phyloP scores from a whole-genome alignment of 78 protist genomes.

The Polysphondylium violaceum region DNA sequence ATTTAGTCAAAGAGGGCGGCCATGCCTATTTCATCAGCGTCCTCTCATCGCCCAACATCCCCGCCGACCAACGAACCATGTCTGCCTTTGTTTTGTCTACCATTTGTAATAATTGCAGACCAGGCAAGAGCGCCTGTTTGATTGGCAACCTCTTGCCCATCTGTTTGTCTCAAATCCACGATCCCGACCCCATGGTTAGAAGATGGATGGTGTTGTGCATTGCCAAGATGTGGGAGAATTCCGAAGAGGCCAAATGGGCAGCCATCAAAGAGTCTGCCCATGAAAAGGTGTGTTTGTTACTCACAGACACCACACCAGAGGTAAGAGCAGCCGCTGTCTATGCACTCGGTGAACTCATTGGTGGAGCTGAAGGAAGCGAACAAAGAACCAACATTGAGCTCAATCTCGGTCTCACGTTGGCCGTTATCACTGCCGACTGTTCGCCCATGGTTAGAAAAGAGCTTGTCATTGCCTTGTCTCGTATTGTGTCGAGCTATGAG shows the following conservation, averaged over 20 bases:
- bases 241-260: slow-evolving; percentile 84
- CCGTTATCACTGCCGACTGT: slow-evolving; percentile 79
- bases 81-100: slow-evolving; percentile 76
- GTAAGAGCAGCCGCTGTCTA: slow-evolving; percentile 88
- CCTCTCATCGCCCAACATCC: slow-evolving; percentile 42
- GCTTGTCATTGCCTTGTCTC: slow-evolving; percentile 62
- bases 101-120: slow-evolving; percentile 74
- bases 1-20: slow-evolving; percentile 90
- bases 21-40: slow-evolving; percentile 89
- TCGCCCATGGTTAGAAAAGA: slow-evolving; percentile 88
- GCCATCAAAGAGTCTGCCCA: slow-evolving; percentile 68
- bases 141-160: slow-evolving; percentile 65
- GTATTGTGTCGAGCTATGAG: slow-evolving; percentile 58
- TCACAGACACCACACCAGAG: slow-evolving; percentile 84
- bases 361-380: slow-evolving; percentile 74
- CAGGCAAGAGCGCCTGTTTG: slow-evolving; percentile 88
- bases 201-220: slow-evolving; percentile 87
- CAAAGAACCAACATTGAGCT: slow-evolving; percentile 72
- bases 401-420: slow-evolving; percentile 61
- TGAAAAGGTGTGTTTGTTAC: slow-evolving; percentile 70
- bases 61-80: slow-evolving; percentile 72
- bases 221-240: slow-evolving; percentile 88
- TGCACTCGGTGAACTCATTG: slow-evolving; percentile 85
- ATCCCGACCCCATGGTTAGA: slow-evolving; percentile 85
- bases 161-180: slow-evolving; percentile 62